phyloP scores from a whole-genome alignment of 1,139 yeast genomes.

The Torulaspora pretoriensis region DNA sequence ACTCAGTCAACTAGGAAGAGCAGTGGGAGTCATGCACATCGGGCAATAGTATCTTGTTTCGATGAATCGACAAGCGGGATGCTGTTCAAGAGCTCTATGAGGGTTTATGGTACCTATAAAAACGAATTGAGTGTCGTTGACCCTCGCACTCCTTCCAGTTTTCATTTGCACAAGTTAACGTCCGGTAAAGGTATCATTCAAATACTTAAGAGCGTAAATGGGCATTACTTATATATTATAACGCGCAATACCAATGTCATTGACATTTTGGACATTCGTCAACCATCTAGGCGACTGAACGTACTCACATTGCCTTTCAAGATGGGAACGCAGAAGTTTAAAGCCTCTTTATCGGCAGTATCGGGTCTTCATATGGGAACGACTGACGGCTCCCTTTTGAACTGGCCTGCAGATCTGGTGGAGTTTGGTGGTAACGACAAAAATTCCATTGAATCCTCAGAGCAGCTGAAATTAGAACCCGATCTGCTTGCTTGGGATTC shows the following conservation, averaged over 20 bases:
- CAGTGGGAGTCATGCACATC: constrained; percentile 16
- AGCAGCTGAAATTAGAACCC: constrained; percentile 5
- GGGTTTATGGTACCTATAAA: constrained; percentile 28
- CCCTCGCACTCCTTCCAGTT: constrained; percentile 13
- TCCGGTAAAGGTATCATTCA: constrained; percentile 28
- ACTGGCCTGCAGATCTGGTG: constrained; percentile 27
- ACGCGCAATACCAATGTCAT: constrained; percentile 24
- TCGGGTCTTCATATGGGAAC: constrained; percentile 29
- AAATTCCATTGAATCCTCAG: neutral
- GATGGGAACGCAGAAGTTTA: constrained; percentile 25
- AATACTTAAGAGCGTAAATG: constrained; percentile 27
- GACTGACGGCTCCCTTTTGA: constrained; percentile 18
- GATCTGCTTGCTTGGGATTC: constrained; percentile 1
- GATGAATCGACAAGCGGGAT: constrained; percentile 9
- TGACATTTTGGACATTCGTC: constrained; percentile 28
- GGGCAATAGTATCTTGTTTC: constrained; percentile 33
- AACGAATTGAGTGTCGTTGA: constrained; percentile 28
- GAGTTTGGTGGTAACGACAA: constrained; percentile 32
- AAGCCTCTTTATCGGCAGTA: constrained; percentile 19
- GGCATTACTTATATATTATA: constrained; percentile 27
- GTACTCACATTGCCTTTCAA: constrained; percentile 23
- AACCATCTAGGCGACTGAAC: constrained; percentile 15
- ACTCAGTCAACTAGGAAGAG: constrained; percentile 13
- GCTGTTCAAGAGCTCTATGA: constrained; percentile 4
- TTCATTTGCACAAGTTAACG: constrained; percentile 4